phyloP scores from a whole-genome alignment of 768 basidiomycete species.

The Leccinellum luteum region DNA sequence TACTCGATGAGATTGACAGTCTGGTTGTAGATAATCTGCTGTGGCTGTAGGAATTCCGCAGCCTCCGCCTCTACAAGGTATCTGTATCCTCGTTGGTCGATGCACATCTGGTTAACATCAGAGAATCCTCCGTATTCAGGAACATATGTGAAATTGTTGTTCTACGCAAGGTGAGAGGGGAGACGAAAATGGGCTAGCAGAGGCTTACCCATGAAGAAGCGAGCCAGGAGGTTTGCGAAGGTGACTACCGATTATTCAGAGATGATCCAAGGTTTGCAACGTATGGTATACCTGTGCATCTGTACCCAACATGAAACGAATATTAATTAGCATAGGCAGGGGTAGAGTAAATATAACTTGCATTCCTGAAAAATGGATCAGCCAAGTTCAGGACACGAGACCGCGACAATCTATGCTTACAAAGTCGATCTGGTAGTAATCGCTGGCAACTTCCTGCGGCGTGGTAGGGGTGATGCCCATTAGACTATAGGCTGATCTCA shows the following conservation, averaged over 20 bases:
- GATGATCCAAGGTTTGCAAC: background rate
- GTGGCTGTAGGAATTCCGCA: slow-evolving; percentile 45
- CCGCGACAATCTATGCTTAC: slow-evolving; percentile 9
- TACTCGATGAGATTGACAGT: slow-evolving; percentile 49
- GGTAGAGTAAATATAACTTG: slow-evolving; percentile 6
- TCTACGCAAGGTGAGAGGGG: slow-evolving; percentile 33
- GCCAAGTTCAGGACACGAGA: background rate
- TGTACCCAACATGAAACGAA: background rate
- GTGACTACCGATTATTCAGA: slow-evolving; percentile 46
- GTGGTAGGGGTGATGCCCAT: slow-evolving; percentile 44
- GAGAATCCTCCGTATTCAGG: slow-evolving; percentile 57
- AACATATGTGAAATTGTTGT: slow-evolving; percentile 60
- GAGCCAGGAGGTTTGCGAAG: slow-evolving; percentile 61
- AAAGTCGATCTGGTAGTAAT: slow-evolving; percentile 54
- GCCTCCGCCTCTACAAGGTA: slow-evolving; percentile 57
- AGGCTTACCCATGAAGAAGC: slow-evolving; percentile 58
- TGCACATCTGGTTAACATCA: slow-evolving; percentile 47
- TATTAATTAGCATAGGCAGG: background rate
- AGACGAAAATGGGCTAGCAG: background rate
- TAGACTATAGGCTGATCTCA: slow-evolving; percentile 52
- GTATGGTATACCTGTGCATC: slow-evolving; percentile 27
- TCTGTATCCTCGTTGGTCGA: slow-evolving; percentile 65
- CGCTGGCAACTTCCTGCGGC: slow-evolving; percentile 47
- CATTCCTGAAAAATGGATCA: slow-evolving; percentile 27
- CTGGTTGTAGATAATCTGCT: slow-evolving; percentile 49